Base-by-base conservation (phyloP, 2,329 filamentous ascomycete species). In the Atkinsonella texensis region DNA sequence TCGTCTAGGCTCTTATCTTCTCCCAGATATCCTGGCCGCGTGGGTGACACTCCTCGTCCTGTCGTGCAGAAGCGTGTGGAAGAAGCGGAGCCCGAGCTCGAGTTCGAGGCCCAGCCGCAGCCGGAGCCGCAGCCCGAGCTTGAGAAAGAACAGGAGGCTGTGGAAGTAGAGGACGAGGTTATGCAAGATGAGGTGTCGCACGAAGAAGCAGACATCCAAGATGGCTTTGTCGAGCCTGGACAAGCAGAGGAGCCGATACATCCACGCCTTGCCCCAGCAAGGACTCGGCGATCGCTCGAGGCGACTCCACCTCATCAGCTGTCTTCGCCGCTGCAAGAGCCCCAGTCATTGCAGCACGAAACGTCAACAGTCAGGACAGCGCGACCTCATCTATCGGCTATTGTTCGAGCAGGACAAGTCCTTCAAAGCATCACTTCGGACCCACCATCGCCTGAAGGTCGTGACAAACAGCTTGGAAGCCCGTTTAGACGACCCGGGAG, bases 401-500 rank as follows among this genome's bases (percentile, higher is more conserved):
- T 80, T 38, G 74, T 81, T n/a, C 70, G 77, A 45, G 78, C 72
- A 28, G 78, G 77, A 3, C 69, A 75, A 46, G 76, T 73, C 32
- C 63, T 82, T 13, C 78, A 81, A 58, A 77, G 71, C 53, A 74
- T 81, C 39, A 77, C 79, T 11, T 80, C 77, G 0, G 78, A 81
- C 55, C 75, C 76, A 8, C 76, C 77, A 0, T 80, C 79, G 0
- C 78, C 79, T 1, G 74, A 74, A 48, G 69, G 64, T 7, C 69
- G 68, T n/a, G 74, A 76, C 43, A 69, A 70, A 35, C 71, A 74
- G 11, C 64, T 81, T 2, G 71, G 77, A 13, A 81, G 79, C 51
- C 79, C 79, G 0, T 82, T 82, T 56, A 70, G 74, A 49, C 64
- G 66, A 42, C 68, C 68, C 9, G 65, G 57, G 15, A 66, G 63